Evolutionary conservation across 441 rosid species (phyloP).

Genomic region (Adansonia gregorii): DNA sequence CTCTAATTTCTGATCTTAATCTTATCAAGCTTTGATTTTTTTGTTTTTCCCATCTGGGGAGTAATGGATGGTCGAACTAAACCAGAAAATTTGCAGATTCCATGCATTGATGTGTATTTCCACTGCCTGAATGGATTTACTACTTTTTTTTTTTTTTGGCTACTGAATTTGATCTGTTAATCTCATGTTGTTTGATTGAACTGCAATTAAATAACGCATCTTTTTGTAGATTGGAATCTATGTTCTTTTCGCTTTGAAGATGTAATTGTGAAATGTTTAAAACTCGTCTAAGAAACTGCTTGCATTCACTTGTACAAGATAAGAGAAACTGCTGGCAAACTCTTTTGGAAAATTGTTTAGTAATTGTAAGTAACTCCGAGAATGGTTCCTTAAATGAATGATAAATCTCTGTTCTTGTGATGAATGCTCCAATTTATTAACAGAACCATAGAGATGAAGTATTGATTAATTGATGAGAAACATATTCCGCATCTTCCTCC

Average conservation of each 20-base stretch:
- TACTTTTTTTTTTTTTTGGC: background rate
- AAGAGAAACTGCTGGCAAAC: too few species aligned
- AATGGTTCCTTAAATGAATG: background rate
- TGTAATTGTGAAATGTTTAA: background rate
- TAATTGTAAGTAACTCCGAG: background rate
- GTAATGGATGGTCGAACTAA: too few species aligned
- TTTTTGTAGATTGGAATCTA: background rate
- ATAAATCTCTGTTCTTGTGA: background rate
- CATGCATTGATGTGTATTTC: background rate
- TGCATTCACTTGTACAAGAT: background rate
- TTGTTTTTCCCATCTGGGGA: too few species aligned
- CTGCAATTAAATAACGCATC: background rate
- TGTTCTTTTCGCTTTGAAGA: background rate
- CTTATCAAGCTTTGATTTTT: background rate
- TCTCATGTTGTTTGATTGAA: too few species aligned
- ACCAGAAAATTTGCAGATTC: background rate
- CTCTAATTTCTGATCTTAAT: background rate
- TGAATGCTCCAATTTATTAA: background rate
- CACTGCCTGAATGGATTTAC: background rate
- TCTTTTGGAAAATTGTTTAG: too few species aligned
- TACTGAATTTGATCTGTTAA: background rate
- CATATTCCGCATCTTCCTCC: background rate
- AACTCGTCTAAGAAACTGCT: background rate
- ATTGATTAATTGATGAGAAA: background rate
- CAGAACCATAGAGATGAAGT: background rate